Evolutionary conservation across 2,329 filamentous ascomycete species (phyloP).

Genomic region (Fusarium euwallaceae): DNA sequence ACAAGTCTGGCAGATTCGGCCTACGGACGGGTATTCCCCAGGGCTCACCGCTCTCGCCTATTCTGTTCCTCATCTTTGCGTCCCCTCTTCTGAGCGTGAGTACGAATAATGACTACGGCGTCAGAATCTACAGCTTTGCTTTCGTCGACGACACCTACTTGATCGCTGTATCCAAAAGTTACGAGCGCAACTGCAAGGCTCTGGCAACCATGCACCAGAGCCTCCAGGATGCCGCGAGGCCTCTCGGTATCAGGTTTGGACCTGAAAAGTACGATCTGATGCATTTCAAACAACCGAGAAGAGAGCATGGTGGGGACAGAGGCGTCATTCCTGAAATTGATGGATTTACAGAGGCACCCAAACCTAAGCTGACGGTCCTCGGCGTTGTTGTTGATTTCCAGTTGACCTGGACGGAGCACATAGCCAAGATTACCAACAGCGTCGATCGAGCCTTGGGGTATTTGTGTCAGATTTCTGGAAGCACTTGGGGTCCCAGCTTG

Average conservation of each 20-base stretch:
- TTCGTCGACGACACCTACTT: conserved; percentile 26
- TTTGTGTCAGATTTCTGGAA: conserved; percentile 8
- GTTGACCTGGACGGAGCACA: conserved; percentile 1
- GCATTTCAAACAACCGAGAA: conserved; percentile 6
- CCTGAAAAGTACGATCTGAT: conserved; percentile 21
- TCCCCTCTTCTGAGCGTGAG: not conserved
- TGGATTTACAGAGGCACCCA: not conserved
- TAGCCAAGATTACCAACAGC: not conserved
- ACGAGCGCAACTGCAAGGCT: conserved; percentile 8
- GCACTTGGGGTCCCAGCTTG: conserved; percentile 12
- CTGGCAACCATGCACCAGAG: not conserved
- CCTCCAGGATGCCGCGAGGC: not conserved
- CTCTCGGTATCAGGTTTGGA: conserved; percentile 5
- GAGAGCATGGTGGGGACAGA: not conserved
- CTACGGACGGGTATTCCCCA: conserved; percentile 29
- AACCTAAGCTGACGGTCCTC: not conserved
- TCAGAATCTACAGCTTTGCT: not conserved
- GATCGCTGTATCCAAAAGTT: conserved; percentile 9
- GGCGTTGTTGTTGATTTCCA: conserved; percentile 12
- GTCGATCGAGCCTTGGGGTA: conserved; percentile 2
- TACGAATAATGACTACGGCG: too few relatives aligned
- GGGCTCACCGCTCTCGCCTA: conserved; percentile 17
- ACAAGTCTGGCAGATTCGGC: not conserved
- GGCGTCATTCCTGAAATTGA: not conserved
- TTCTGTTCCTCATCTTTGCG: conserved; percentile 23